phyloP scores from a whole-genome alignment of 2,329 filamentous ascomycete species.

The Alternaria hordeiaustralica region DNA sequence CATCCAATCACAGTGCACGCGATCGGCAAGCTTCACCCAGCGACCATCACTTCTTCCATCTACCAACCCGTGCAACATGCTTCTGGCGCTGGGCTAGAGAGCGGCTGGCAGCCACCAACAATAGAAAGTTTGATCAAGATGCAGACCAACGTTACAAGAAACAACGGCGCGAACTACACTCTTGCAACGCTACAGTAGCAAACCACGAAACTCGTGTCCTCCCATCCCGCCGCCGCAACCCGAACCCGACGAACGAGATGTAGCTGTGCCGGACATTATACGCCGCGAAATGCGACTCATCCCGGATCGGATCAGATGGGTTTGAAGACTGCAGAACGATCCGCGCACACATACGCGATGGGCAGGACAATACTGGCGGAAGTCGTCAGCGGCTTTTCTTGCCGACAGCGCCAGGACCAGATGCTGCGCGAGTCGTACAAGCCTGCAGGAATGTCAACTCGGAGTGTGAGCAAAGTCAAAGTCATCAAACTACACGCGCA shows the following conservation, averaged over 20 bases:
- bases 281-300: constrained; percentile 36
- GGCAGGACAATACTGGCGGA: constrained; percentile 50
- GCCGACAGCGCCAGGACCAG: constrained; percentile 40
- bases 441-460: constrained; percentile 38
- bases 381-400: constrained; percentile 49
- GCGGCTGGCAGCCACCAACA: constrained; percentile 4
- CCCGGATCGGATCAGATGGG: constrained; percentile 46
- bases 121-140: not conserved
- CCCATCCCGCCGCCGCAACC: not conserved
- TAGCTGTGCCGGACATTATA: constrained; percentile 23
- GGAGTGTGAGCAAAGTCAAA: constrained; percentile 38
- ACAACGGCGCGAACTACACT: constrained; percentile 18
- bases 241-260: constrained; percentile 13
- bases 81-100: constrained; percentile 24
- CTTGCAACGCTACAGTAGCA: constrained; percentile 12
- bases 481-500: constrained; percentile 31
- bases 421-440: constrained; percentile 41
- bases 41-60: not conserved
- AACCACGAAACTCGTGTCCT: not conserved
- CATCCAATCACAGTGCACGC: constrained; percentile 24
- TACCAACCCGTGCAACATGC: constrained; percentile 18
- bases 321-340: constrained; percentile 49
- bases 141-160: constrained; percentile 7
- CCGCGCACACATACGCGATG: constrained; percentile 42
- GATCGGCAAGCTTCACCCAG: constrained; percentile 5